These are phyloP conservation scores for Coccinonectria pachysandricola DNA, from an alignment of 2,329 filamentous ascomycete genomes.

Conservation along the genomic window DNA sequence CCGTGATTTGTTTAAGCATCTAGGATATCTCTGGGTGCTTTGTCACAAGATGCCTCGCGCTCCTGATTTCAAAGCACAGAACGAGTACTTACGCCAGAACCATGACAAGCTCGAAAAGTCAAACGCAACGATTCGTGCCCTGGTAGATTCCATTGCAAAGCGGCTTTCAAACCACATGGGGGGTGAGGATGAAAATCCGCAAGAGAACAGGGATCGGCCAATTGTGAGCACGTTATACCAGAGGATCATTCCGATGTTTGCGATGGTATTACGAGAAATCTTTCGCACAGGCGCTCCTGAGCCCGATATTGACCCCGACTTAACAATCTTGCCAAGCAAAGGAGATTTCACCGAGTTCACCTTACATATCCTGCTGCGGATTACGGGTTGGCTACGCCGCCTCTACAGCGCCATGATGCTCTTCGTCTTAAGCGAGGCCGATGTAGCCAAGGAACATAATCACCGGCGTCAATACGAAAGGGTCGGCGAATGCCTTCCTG, in stretches of 20 bases:
- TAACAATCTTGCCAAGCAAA: too few species aligned
- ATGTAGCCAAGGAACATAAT: background rate
- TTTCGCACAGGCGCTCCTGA: slow-evolving; percentile 15
- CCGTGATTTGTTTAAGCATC: slow-evolving; percentile 6
- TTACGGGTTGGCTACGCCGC: slow-evolving; percentile 9
- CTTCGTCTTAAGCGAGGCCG: slow-evolving; percentile 1
- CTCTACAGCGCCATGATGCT: slow-evolving; percentile 6
- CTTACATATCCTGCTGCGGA: slow-evolving; percentile 8
- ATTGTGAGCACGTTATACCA: slow-evolving; percentile 6
- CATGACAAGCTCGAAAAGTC: slow-evolving; percentile 1
- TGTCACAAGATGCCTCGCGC: slow-evolving; percentile 9
- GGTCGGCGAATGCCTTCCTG: slow-evolving; percentile 1
- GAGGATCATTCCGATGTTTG: slow-evolving; percentile 17
- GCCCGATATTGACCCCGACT: too few species aligned
- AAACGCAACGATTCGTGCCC: slow-evolving; percentile 5
- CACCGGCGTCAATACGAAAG: slow-evolving; percentile 2
- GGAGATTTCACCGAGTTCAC: slow-evolving; percentile 12
- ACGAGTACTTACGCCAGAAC: slow-evolving; percentile 6
- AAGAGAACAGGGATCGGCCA: slow-evolving; percentile 2
- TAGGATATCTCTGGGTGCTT: slow-evolving; percentile 7
- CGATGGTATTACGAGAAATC: slow-evolving; percentile 11
- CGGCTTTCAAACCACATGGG: slow-evolving; percentile 2
- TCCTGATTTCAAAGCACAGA: slow-evolving; percentile 6
- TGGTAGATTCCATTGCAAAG: slow-evolving; percentile 4
- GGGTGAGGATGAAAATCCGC: background rate